Conservation (phyloP, 306 rosid genomes). For the Prunus mume region DNA sequence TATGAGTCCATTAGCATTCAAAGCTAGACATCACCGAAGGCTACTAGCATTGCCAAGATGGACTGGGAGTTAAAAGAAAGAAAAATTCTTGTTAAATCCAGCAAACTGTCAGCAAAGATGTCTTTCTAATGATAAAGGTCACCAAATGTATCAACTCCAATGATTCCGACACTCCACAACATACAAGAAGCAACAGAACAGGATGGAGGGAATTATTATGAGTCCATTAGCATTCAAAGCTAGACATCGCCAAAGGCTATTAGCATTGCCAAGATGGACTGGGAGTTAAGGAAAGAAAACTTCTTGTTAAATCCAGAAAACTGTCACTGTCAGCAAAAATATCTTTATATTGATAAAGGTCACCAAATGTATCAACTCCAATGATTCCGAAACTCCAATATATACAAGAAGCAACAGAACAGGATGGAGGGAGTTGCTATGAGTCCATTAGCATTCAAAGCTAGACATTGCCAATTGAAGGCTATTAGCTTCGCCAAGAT, state of each 20-base stretch:
- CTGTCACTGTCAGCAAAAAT: background rate
- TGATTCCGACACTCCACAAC: slow-evolving; percentile 39
- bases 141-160: slow-evolving; percentile 40
- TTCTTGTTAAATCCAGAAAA: background rate
- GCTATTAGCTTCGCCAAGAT: slow-evolving; percentile 69
- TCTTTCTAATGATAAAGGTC: background rate
- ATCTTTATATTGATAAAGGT: background rate
- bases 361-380: slow-evolving; percentile 42
- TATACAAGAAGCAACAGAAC: slow-evolving; percentile 31
- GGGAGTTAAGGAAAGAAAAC: background rate
- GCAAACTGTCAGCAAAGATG: background rate
- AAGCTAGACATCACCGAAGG: slow-evolving; percentile 46
- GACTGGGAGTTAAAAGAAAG: slow-evolving; percentile 24
- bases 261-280: slow-evolving; percentile 80
- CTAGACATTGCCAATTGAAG: slow-evolving; percentile 36
- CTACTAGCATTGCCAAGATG: slow-evolving; percentile 72
- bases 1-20: slow-evolving; percentile 68
- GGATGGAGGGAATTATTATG: slow-evolving; percentile 23
- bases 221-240: slow-evolving; percentile 76
- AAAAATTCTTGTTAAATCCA: background rate
- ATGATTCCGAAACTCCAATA: slow-evolving; percentile 40
- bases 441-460: slow-evolving; percentile 75
- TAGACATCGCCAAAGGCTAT: slow-evolving; percentile 42
- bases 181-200: slow-evolving; percentile 30
- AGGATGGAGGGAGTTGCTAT: slow-evolving; percentile 27